These are phyloP conservation scores for Nannochloropsis salina DNA, from an alignment of 108 stramenopile species.

Conservation along the genomic window DNA sequence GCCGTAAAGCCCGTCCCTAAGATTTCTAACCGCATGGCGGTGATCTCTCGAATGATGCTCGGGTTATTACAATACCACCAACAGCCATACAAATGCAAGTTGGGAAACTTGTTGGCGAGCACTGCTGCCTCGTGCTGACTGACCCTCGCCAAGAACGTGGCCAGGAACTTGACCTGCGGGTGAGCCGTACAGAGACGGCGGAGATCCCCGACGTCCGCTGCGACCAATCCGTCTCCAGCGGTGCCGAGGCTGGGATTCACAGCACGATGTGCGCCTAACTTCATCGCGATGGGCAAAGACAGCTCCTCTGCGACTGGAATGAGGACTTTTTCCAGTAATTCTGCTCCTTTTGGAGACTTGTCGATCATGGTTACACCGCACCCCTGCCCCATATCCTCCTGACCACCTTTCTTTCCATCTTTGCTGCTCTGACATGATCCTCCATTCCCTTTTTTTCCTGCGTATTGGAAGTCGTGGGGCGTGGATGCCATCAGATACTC, in stretches of 20 bases:
- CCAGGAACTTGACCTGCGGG: conserved; percentile 67
- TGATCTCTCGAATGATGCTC: conserved; percentile 70
- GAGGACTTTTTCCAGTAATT: conserved; percentile 34
- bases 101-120: conserved; percentile 73
- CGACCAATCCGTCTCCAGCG: conserved; percentile 47
- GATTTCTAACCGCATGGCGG: conserved; percentile 76
- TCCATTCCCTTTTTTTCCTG: not conserved
- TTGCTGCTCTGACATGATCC: not conserved
- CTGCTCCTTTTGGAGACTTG: not conserved
- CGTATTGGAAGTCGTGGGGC: conserved; percentile 65
- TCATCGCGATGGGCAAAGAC: conserved; percentile 70
- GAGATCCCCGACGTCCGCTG: not conserved
- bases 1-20: conserved; percentile 78
- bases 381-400: not conserved
- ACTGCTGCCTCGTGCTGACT: conserved; percentile 83
- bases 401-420: not conserved
- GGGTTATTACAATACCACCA: conserved; percentile 89
- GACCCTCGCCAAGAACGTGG: conserved; percentile 70
- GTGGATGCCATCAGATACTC: conserved; percentile 88
- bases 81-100: conserved; percentile 82
- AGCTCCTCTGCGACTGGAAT: conserved; percentile 73
- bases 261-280: conserved; percentile 74
- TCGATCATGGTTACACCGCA: not conserved
- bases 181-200: not conserved
- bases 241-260: conserved; percentile 62